These are phyloP conservation scores for Xylariaceae sp. DNA, from an alignment of 2,329 filamentous ascomycete species.

Conservation along the genomic window DNA sequence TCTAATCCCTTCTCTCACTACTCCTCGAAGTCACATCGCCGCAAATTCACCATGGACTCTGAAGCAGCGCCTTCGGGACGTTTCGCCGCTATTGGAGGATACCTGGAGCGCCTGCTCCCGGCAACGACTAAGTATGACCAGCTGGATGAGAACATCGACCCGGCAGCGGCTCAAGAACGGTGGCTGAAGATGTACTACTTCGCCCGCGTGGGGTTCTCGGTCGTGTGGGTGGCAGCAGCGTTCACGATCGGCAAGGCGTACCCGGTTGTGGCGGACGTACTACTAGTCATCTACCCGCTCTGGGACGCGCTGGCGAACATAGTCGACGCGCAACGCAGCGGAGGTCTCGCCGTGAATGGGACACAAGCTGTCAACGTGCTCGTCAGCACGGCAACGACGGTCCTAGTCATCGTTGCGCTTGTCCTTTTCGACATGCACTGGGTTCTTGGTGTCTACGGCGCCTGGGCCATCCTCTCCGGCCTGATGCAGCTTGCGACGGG, in stretches of 20 bases:
- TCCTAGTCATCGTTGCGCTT: constrained; percentile 10
- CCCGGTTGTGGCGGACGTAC: constrained; percentile 10
- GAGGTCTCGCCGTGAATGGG: constrained; percentile 14
- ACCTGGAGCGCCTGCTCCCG: constrained; percentile 15
- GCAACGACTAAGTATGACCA: constrained; percentile 11
- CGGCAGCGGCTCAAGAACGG: constrained; percentile 10
- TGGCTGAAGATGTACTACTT: constrained; percentile 22
- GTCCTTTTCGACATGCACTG: constrained; percentile 16
- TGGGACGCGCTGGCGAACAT: constrained; percentile 17
- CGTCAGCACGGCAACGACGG: constrained; percentile 13
- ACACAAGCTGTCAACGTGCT: constrained; percentile 15
- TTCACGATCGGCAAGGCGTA: constrained; percentile 14
- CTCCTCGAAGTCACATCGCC: no score
- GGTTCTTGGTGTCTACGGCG: constrained; percentile 19
- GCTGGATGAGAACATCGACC: constrained; percentile 12
- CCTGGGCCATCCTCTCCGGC: constrained; percentile 17
- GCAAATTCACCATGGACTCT: constrained; percentile 12
- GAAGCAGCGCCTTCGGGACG: not conserved
- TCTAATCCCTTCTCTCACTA: no score
- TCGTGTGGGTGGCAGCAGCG: constrained; percentile 13
- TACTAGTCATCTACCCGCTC: constrained; percentile 18
- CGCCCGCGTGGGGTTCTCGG: constrained; percentile 12
- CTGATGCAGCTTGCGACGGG: constrained; percentile 16
- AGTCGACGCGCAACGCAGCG: constrained; percentile 16
- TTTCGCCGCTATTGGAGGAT: constrained; percentile 7